Base-by-base conservation (phyloP, 768 basidiomycete species). In the Panellus pusillus region DNA sequence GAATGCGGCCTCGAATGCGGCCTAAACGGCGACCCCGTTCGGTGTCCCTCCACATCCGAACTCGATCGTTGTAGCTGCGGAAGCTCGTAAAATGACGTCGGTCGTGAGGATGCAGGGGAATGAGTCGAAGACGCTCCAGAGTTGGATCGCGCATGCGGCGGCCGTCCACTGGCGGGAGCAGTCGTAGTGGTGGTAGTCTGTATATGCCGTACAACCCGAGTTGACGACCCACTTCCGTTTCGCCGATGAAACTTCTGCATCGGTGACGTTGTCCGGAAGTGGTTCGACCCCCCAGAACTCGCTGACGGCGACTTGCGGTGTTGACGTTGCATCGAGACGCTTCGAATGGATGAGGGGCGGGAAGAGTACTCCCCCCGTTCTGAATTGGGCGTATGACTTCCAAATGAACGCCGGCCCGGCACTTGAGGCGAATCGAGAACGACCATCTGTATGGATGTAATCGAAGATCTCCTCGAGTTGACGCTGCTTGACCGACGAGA, bases 401-500 rank as follows among this genome's bases (percentile, higher is more conserved):
- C 89, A 52, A 87, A 79, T 3, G 90, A 91, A 11, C 83, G 79
- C 17, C 91, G 80, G 9, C 83, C 80, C 5, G 84, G 79, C 13
- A 83, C 72, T 63, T 82, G 77, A 4, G 82, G 80, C 9, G 83
- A 84, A 51, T 86, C 88, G 35, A 89, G 63, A n/a, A 79, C 60
- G 11, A 78, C 55, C 68, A 80, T 70, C 53, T 81, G 79, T 19
- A 75, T 71, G 13, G 78, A 79, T 19, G 78, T 68, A 17, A 74
- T 74, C n/a, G 79, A 80, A 1, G 79, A 81, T 37, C 93, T 76
- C 32, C 88, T 76, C 6, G 94, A 97, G 65, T 93, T 94, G 58
- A 94, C 89, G 53, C 91, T 93, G 66, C 91, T 94, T 13, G 93
- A 95, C 24, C 94, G 83, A 43, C 89, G 81, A 19, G 93, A 95